Percentiles rank a stretch among this genome's conserved stretches.
These are phyloP conservation scores for Podila horticola DNA, from an alignment of 192 early-diverging fungal genomes.

Conservation along the genomic window DNA sequence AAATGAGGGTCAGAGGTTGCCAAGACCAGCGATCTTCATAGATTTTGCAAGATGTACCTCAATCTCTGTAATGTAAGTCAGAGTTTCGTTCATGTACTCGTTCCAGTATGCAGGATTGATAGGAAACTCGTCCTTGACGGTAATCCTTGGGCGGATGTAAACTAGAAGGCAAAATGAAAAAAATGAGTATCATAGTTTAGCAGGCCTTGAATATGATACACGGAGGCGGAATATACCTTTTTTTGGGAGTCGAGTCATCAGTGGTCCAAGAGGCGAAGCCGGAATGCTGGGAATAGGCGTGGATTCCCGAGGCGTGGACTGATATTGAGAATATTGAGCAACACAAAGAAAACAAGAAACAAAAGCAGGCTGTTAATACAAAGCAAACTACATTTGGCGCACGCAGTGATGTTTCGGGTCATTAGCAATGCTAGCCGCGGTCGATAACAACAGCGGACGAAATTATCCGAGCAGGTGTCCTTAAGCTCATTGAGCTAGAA, in stretches of 20 bases:
- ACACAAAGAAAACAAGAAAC: background rate
- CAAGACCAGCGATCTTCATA: background rate
- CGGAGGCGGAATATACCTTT: conserved; percentile 13
- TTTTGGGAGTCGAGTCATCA: conserved; percentile 34
- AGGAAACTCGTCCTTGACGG: conserved; percentile 20
- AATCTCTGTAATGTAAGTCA: conserved; percentile 25
- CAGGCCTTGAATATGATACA: too few relatives aligned
- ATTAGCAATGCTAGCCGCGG: too few relatives aligned
- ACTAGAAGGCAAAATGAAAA: conserved; percentile 2
- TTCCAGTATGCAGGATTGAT: conserved; percentile 28
- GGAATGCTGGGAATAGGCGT: background rate
- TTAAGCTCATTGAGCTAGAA: too few relatives aligned
- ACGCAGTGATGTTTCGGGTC: too few relatives aligned
- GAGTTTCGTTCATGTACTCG: conserved; percentile 45
- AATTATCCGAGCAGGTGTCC: too few relatives aligned
- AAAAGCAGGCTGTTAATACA: too few relatives aligned
- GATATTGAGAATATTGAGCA: background rate
- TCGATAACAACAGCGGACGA: too few relatives aligned
- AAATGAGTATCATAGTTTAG: background rate
- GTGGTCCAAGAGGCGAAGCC: conserved; percentile 14
- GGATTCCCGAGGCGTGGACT: background rate
- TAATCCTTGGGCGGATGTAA: conserved; percentile 13
- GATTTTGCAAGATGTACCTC: conserved; percentile 11
- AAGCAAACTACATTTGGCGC: too few relatives aligned
- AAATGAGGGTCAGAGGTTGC: background rate